Evolutionary conservation across 164 flowering plant species (phyloP).

Genomic region (Kingdonia uniflora): DNA sequence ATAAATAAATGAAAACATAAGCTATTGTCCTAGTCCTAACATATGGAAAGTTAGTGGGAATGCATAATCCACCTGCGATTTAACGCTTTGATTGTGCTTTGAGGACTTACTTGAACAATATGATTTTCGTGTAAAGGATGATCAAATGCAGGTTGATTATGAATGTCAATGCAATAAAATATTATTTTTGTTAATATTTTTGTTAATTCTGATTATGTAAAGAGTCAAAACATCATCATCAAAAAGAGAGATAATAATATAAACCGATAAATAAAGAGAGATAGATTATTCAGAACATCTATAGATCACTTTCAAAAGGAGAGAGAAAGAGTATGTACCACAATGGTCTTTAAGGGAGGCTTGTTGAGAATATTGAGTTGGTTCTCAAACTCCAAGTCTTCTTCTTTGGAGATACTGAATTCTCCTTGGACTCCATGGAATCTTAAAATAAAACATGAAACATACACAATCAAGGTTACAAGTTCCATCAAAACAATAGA

Average conservation of each 20-base stretch:
- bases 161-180: conserved; percentile 1
- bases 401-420: not conserved
- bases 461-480: too few relatives aligned
- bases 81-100: too few relatives aligned
- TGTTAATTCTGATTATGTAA: too few relatives aligned
- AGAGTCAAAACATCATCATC: too few relatives aligned
- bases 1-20: not conserved
- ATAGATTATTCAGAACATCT: not conserved
- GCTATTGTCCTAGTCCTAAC: too few relatives aligned
- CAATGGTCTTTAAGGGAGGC: not conserved
- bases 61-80: too few relatives aligned
- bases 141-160: not conserved
- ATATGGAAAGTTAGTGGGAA: not conserved
- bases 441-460: not conserved
- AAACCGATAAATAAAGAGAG: too few relatives aligned
- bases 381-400: conserved; percentile 3
- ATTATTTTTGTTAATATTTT: not conserved
- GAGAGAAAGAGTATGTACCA: too few relatives aligned
- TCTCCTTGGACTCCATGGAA: not conserved
- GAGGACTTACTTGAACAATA: not conserved
- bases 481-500: too few relatives aligned
- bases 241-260: too few relatives aligned
- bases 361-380: conserved; percentile 5
- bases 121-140: not conserved
- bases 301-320: not conserved